Base-by-base conservation (phyloP, 2,329 filamentous ascomycete genomes). In the Trichoderma pleuroti region DNA sequence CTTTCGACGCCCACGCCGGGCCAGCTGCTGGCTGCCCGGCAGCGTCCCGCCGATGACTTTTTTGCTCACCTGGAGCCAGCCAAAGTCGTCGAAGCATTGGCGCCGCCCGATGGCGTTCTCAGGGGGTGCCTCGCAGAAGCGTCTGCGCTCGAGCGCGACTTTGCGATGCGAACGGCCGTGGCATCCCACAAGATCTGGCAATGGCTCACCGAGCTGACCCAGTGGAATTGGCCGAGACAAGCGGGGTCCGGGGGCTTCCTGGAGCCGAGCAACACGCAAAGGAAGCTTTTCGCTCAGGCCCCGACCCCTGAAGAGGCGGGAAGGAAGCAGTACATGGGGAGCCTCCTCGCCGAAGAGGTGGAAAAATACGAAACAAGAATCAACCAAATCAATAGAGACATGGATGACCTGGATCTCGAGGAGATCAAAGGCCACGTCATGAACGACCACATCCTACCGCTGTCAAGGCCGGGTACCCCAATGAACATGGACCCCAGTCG, bases 361-460 rank as follows among this genome's bases (percentile, higher is more conserved):
- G 81, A 86, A 60, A 82, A 83, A 63, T 94, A 96, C 79, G 92
- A 96, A 76, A 82, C 80, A 70, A 88, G 94, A 49, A 84, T 97
- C 14, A 90, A 92, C 67, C 88, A 92, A 73, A 97, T 98, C 71
- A 86, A 84, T 16, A 84, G 86, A 57, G 89, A 90, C 70, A 83
- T 96, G 82, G 88, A 92, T 70, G 86, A 87, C 49, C 83, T 96
- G 65, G 88, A 92, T 68, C 84, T 97, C 49, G 93, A 98, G 76
- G 93, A 97, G 73, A 90, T 99, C 78, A 98, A 99, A 82, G 89
- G 87, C 57, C 92, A 95, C 77, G 92, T 98, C 74, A 83, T 98
- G 73, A 90, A 91, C 80, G 92, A 92, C 76, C 92, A 97, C 82
- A 90, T 92, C 78, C 82, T 90, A 74, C 87, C 84, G 84, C 74